A percentile compares a stretch with the other conserved stretches of the same genome.
Evolutionary conservation across 1,139 yeast species (phyloP).

Genomic region (Meyerozyma elateridarum): DNA sequence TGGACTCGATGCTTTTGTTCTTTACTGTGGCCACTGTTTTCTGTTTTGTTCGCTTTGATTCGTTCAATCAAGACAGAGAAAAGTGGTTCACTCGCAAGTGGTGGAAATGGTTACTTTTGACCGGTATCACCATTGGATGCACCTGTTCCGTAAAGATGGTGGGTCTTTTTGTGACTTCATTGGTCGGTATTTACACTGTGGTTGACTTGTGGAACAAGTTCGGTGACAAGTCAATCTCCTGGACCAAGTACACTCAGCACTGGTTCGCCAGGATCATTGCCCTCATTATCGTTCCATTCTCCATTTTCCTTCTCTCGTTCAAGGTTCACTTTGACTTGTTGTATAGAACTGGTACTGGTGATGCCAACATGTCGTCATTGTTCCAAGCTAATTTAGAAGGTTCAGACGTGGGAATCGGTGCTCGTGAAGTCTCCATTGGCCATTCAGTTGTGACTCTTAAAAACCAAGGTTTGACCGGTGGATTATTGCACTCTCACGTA

Average conservation of each 20-base stretch:
- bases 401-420: constrained; percentile 77
- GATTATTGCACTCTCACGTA: constrained; percentile 89
- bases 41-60: constrained; percentile 35
- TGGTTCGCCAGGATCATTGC: constrained; percentile 63
- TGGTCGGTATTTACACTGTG: constrained; percentile 73
- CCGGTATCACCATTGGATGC: constrained; percentile 75
- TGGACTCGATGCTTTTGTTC: constrained; percentile 69
- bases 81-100: constrained; percentile 67
- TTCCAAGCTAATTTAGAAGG: constrained; percentile 92
- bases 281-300: constrained; percentile 57
- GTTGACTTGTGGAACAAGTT: constrained; percentile 69
- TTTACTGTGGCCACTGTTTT: constrained; percentile 63
- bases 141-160: constrained; percentile 85
- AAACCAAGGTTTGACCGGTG: constrained; percentile 89
- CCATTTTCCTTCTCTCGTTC: constrained; percentile 60
- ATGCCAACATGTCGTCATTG: constrained; percentile 92
- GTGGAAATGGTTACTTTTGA: constrained; percentile 88
- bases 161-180: constrained; percentile 68
- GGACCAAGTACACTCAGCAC: constrained; percentile 50
- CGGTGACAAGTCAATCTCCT: constrained; percentile 51
- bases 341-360: constrained; percentile 84
- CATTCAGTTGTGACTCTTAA: constrained; percentile 76
- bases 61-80: constrained; percentile 23
- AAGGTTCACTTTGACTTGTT: constrained; percentile 71
- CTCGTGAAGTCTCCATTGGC: constrained; percentile 80